A percentile compares a stretch with the other conserved stretches of the same genome.
phyloP scores from a whole-genome alignment of 2,329 filamentous ascomycete genomes.

The Calonectria ilicicola region DNA sequence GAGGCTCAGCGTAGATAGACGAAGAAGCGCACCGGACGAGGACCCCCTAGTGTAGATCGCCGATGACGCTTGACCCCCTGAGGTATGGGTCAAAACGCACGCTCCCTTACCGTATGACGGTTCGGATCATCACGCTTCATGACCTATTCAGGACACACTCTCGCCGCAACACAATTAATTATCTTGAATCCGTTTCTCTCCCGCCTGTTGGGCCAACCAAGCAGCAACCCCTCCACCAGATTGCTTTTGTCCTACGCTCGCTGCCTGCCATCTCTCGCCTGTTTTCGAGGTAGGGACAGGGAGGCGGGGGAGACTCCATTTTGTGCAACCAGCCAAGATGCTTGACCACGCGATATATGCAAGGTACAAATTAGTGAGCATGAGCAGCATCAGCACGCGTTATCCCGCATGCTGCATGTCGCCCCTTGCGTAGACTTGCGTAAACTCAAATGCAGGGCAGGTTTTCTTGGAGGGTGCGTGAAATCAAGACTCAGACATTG shows the following conservation, averaged over 20 bases:
- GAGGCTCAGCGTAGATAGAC: neutral
- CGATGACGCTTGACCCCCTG: neutral
- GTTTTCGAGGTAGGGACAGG: neutral
- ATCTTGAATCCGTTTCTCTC: neutral
- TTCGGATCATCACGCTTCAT: neutral
- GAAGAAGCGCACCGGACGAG: neutral
- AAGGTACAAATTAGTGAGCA: slow-evolving; percentile 1
- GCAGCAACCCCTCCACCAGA: neutral
- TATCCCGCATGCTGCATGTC: neutral
- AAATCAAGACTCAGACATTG: neutral
- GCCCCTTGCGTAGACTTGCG: slow-evolving; percentile 3
- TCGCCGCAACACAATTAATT: neutral
- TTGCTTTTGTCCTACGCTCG: neutral
- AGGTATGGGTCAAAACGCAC: neutral
- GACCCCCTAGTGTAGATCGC: neutral
- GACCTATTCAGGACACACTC: neutral
- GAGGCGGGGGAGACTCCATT: neutral
- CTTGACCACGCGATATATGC: neutral
- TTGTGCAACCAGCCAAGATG: neutral
- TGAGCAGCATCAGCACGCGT: neutral
- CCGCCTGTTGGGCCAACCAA: neutral
- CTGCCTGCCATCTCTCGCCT: neutral
- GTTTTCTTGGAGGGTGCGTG: neutral
- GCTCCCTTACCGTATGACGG: neutral
- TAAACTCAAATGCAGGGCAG: neutral